Percentiles rank a stretch among this genome's conserved stretches.
phyloP scores from a whole-genome alignment of 1,139 yeast genomes.

The Pneumocystis jirovecii region DNA sequence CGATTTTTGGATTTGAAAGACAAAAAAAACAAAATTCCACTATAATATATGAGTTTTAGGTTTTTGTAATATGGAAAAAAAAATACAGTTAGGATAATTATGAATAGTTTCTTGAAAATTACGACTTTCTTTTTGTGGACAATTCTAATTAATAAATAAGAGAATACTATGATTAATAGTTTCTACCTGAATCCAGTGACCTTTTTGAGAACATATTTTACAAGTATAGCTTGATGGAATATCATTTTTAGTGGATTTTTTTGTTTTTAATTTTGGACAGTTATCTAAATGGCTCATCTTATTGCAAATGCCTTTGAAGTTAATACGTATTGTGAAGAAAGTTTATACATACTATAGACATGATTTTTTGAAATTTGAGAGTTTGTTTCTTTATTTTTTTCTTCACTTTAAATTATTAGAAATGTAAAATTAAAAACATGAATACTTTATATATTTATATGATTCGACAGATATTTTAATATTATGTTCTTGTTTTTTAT shows the following conservation, averaged over 20 bases:
- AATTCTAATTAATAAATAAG: not conserved
- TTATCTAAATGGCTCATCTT: not conserved
- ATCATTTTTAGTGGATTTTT: not conserved
- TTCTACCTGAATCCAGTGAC: not conserved
- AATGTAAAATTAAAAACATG: not conserved
- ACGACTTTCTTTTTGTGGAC: constrained; percentile 14
- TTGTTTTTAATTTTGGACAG: not conserved
- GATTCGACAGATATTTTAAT: not conserved
- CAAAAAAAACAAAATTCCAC: constrained; percentile 57
- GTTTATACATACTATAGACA: not conserved
- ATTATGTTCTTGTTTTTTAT: not conserved
- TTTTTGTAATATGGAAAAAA: constrained; percentile 16
- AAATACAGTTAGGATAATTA: constrained; percentile 14
- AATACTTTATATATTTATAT: not conserved
- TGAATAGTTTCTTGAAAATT: constrained; percentile 5
- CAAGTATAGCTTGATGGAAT: not conserved
- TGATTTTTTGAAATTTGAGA: not conserved
- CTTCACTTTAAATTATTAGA: not conserved
- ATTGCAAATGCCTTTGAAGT: not conserved
- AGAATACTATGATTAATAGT: not conserved
- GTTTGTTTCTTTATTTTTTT: not conserved
- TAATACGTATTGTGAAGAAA: not conserved
- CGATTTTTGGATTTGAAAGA: constrained; percentile 62
- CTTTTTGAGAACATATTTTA: not conserved
- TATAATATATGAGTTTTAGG: constrained; percentile 31